Evolutionary conservation across 2,329 filamentous ascomycete species (phyloP).

Genomic region (Epichloe sp.): DNA sequence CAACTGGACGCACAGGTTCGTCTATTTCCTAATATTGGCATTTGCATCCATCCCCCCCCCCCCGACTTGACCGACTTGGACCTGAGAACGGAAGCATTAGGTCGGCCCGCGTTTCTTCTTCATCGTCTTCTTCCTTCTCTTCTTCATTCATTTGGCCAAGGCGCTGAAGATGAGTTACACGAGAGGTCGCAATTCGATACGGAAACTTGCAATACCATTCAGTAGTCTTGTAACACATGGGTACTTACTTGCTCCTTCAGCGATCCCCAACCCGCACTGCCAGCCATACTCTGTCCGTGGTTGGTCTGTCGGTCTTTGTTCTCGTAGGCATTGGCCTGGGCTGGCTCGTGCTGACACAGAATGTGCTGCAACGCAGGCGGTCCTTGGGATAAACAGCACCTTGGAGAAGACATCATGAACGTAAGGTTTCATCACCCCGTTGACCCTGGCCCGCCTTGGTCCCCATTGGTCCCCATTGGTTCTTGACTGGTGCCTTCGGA

Average conservation of each 20-base stretch:
- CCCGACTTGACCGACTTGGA: background rate
- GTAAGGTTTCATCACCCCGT: conserved; percentile 1
- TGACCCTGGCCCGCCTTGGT: background rate
- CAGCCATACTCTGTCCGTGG: background rate
- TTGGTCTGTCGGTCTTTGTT: too few species aligned
- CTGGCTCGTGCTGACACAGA: too few species aligned
- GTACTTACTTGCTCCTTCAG: background rate
- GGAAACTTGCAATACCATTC: background rate
- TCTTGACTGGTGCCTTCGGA: background rate
- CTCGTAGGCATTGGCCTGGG: background rate
- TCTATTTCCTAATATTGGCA: background rate
- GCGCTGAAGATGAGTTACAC: background rate
- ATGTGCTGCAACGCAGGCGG: background rate
- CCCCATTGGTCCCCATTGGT: background rate
- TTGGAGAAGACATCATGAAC: background rate
- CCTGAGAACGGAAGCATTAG: background rate
- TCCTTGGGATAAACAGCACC: background rate
- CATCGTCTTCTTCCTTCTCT: too few species aligned
- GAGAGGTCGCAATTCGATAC: conserved; percentile 3
- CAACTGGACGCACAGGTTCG: background rate
- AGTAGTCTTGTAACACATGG: background rate
- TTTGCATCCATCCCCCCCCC: background rate
- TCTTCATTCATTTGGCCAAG: background rate
- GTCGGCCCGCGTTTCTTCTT: too few species aligned
- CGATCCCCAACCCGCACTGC: background rate